These are phyloP conservation scores for Trichoderma aggressivum DNA, from an alignment of 2,329 filamentous ascomycete genomes.

Conservation along the genomic window DNA sequence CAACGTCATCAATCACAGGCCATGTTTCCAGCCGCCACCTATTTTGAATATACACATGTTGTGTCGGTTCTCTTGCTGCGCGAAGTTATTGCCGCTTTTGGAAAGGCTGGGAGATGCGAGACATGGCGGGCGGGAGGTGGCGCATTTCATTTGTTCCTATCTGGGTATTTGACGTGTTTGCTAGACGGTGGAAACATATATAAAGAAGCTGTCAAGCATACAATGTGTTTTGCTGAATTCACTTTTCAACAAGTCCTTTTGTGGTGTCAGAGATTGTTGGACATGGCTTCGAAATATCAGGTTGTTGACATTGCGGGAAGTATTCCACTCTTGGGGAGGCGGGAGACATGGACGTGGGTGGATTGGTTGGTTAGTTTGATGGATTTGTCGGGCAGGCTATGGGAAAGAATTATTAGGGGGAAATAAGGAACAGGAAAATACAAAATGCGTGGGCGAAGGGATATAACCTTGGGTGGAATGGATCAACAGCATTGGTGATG, in stretches of 20 bases:
- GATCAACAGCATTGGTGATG: background rate
- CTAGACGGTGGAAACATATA: background rate
- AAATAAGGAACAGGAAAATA: background rate
- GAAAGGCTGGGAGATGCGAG: background rate
- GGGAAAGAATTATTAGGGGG: background rate
- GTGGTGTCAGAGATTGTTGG: background rate
- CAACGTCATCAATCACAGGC: background rate
- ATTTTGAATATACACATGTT: background rate
- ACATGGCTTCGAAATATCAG: constrained; percentile 5
- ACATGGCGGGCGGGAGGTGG: background rate
- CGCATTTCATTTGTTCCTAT: background rate
- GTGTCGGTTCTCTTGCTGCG: background rate
- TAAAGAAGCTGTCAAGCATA: background rate
- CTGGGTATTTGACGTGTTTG: background rate
- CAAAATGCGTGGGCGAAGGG: background rate
- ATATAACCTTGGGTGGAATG: background rate
- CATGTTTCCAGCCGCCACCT: background rate
- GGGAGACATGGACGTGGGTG: background rate
- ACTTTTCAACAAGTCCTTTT: background rate
- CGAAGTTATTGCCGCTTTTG: background rate
- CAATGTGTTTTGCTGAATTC: background rate
- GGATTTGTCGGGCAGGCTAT: background rate
- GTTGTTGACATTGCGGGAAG: constrained; percentile 2
- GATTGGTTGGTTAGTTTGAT: background rate
- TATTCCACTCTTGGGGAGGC: background rate